Conservation (phyloP, 2,329 filamentous ascomycete genomes). For the Aspergillus pseudoglaucus region DNA sequence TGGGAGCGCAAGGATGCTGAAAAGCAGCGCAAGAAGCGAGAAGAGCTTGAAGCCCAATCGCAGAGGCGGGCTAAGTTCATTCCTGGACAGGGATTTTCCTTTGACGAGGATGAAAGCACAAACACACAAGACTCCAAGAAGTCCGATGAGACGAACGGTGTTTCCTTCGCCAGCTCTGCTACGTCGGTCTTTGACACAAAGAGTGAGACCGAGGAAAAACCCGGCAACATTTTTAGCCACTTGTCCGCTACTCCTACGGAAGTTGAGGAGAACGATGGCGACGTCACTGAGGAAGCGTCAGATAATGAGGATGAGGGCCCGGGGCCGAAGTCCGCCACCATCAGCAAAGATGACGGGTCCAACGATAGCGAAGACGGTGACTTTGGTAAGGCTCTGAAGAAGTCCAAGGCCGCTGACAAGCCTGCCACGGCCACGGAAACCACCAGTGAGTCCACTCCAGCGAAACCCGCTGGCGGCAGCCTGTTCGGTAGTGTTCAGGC, state of each 20-base stretch:
- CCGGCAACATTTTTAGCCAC: constrained; percentile 33
- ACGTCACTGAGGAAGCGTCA: constrained; percentile 22
- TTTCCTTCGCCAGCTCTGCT: constrained; percentile 6
- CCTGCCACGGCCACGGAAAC: constrained; percentile 6
- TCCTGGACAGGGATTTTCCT: constrained; percentile 28
- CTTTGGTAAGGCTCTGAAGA: constrained; percentile 14
- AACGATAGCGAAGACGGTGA: constrained; percentile 17
- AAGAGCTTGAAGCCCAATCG: constrained; percentile 33
- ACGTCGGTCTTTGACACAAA: constrained; percentile 25
- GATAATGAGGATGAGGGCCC: constrained; percentile 13
- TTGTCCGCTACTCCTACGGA: constrained; percentile 26
- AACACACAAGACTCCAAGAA: constrained; percentile 13
- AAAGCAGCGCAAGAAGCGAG: constrained; percentile 40
- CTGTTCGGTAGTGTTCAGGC: constrained; percentile 31
- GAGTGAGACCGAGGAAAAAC: constrained; percentile 19
- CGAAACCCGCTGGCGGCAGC: constrained; percentile 19
- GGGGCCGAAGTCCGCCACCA: constrained; percentile 8
- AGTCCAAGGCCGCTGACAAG: constrained; percentile 13
- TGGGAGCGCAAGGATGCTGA: constrained; percentile 44
- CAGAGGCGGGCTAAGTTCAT: constrained; percentile 27
- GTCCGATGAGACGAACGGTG: constrained; percentile 8
- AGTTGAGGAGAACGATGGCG: constrained; percentile 20
- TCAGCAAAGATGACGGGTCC: constrained; percentile 8
- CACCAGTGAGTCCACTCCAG: constrained; percentile 7
- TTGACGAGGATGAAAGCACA: constrained; percentile 18